Evolutionary conservation across 2,329 filamentous ascomycete species (phyloP), one percentile per base, ranked within the genome.

Genomic region (Fusarium fujikuroi): DNA sequence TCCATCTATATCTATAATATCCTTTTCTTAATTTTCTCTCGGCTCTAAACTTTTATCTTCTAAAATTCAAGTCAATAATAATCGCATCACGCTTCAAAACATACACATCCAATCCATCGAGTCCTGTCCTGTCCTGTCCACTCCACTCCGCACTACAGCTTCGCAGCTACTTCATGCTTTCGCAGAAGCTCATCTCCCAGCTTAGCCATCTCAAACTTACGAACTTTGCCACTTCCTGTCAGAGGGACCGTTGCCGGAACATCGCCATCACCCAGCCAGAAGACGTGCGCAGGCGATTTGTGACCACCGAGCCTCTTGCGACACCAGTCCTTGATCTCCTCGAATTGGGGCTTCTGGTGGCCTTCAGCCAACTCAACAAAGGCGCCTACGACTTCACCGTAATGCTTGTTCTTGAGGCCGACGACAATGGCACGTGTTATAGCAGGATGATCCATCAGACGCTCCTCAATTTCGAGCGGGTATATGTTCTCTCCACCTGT

Each of bases 381-480:
- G 0, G 91, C 89, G 14, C 86, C 90, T 2, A 93, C 92, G 1
- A 93, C 91, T 78, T 94, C 92, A 59, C 92, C 92, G 75, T 93
- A 93, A 76, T 91, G 89, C n/a, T 86, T 84, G 76, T 93, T 89
- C 65, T 91, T 89, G 34, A 94, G 84, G 4, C 91, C 92, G 42
- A 93, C 89, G 4, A 94, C 92, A 53, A 92, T 87, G 19, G 92
- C 92, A n/a, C 88, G 84, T 3, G 85, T 80, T 34, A 94, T 86
- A 4, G 85, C 83, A 1, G 90, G 86, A 79, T 94, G 92, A 3
- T 87, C 85, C 50, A 90, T 83, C n/a, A 94, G 85, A 6, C 92
- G 87, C 79, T 93, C 91, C 81, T 94, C 92, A 67, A 94, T 93
- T 79, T 94, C 92, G 28, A 93, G 86, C 2, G 92, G 92, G 77